These are phyloP conservation scores for Aspergillus cejpii DNA, from an alignment of 2,329 filamentous ascomycete genomes.

Conservation along the genomic window DNA sequence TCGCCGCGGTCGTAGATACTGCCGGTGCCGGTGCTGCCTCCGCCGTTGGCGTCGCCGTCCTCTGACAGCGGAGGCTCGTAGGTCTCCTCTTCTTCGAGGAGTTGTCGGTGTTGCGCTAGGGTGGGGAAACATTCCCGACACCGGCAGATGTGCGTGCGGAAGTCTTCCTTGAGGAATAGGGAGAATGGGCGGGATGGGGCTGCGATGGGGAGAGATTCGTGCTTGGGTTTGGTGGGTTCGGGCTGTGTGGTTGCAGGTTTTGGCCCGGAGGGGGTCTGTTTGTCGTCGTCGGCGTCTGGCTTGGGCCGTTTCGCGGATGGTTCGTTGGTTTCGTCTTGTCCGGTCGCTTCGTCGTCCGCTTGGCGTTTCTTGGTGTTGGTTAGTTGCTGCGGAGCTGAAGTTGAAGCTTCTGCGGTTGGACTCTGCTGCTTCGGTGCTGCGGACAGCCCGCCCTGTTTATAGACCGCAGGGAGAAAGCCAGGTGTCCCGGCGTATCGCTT, in stretches of 20 bases:
- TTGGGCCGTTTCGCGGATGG: constrained; percentile 44
- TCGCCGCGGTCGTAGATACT: constrained; percentile 87
- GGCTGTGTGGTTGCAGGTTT: constrained; percentile 8
- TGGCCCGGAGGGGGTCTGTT: constrained; percentile 8
- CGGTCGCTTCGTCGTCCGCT: constrained; percentile 45
- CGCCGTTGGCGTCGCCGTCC: constrained; percentile 47
- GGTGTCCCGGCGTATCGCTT: constrained; percentile 73
- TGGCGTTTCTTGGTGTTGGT: constrained; percentile 58
- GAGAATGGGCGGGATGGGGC: constrained; percentile 59
- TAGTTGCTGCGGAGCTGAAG: constrained; percentile 7
- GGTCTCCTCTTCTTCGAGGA: constrained; percentile 87
- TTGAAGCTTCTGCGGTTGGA: background rate
- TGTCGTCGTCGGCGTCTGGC: constrained; percentile 28
- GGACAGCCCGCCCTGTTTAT: constrained; percentile 35
- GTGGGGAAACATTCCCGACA: constrained; percentile 73
- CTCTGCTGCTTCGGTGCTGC: constrained; percentile 2
- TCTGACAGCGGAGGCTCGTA: constrained; percentile 88
- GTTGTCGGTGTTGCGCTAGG: constrained; percentile 65
- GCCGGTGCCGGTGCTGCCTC: constrained; percentile 58
- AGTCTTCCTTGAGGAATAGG: constrained; percentile 71
- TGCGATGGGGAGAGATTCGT: constrained; percentile 50
- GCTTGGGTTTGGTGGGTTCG: constrained; percentile 46
- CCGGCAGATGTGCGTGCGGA: constrained; percentile 75
- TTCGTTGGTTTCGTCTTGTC: constrained; percentile 21
- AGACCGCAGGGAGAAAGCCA: constrained; percentile 73